Conservation (phyloP, 208 protist genomes). For the Wallacemonas sp. region DNA sequence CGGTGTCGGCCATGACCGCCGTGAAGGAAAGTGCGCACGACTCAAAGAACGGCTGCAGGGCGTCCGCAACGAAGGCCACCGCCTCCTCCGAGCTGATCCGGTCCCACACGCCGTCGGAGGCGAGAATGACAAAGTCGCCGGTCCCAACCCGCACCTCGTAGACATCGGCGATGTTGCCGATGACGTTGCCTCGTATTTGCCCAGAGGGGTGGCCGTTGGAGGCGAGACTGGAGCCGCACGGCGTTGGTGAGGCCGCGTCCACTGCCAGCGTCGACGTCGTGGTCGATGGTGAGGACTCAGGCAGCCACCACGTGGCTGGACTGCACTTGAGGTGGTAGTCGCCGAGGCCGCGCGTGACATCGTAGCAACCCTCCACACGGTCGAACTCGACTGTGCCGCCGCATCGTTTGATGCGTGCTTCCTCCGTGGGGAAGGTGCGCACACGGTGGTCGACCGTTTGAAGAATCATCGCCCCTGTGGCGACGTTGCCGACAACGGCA, state of each 20-base stretch:
- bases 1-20: background rate
- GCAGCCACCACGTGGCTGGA: constrained; percentile 46
- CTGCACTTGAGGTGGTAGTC: constrained; percentile 53
- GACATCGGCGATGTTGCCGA: constrained; percentile 77
- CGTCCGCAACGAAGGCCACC: constrained; percentile 39
- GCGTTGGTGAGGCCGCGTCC: background rate
- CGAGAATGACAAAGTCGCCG: constrained; percentile 75
- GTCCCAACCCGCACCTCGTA: constrained; percentile 54
- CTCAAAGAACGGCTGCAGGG: constrained; percentile 13
- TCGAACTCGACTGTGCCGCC: constrained; percentile 54
- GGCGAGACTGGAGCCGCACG: background rate
- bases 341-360: constrained; percentile 71
- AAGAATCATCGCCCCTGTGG: constrained; percentile 31
- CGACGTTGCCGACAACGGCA: constrained; percentile 46
- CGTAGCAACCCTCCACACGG: constrained; percentile 53
- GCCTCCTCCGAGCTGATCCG: constrained; percentile 54
- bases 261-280: background rate
- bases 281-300: background rate
- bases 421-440: constrained; percentile 29
- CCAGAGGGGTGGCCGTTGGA: background rate
- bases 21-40: background rate
- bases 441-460: constrained; percentile 64
- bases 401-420: constrained; percentile 19
- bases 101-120: constrained; percentile 83
- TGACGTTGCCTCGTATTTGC: constrained; percentile 30